Evolutionary conservation across 2,329 filamentous ascomycete species (phyloP), one percentile per base, ranked within the genome.

Genomic region (Cercospora sp.): DNA sequence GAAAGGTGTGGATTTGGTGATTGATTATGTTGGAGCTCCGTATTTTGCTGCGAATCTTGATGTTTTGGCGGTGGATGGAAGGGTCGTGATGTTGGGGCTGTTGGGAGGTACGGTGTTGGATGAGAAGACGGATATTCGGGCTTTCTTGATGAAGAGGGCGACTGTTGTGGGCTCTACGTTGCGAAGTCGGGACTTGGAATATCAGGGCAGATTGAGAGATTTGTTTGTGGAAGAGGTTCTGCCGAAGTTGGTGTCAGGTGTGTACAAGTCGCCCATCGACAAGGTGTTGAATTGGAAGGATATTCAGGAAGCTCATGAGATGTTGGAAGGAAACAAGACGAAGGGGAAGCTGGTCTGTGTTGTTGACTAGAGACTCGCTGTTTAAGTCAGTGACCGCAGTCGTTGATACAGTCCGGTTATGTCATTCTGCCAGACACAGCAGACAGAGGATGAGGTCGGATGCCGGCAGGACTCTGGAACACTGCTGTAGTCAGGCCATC

Each of bases 261-360:
- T 61, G 45, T 66, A 68, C 30, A 53, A 63, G 61, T 34, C 61
- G 45, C 49, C 21, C 9, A 37, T 70, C 18, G 69, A 69, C 53
- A 66, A 62, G 49, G 63, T 53, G 24, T 16, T 53, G 24, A 53
- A 24, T 28, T 70, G 69, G 69, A 67, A 49, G 57, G 34, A 67
- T 10, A 67, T 70, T 40, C 66, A 45, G 32, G 51, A 69, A 40
- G 69, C 69, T 21, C 69, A 70, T 55, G 24, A 34, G 32, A 57
- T 69, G 69, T 55, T 70, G 61, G 69, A 70, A 40, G 63, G 57
- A 57, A 70, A 70, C 34, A 61, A 51, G 40, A 70, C 66, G 57
- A 66, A 59, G 61, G 69, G 69, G 8, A 70, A 70, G 64, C 28
- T 70, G 16, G 66, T 70, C 13, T 70, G 69, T 61, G 16, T 69